Evolutionary conservation across 805 yeast genomes (phyloP), one percentile per base, ranked within the genome.

Genomic region (Torulaspora delbrueckii): DNA sequence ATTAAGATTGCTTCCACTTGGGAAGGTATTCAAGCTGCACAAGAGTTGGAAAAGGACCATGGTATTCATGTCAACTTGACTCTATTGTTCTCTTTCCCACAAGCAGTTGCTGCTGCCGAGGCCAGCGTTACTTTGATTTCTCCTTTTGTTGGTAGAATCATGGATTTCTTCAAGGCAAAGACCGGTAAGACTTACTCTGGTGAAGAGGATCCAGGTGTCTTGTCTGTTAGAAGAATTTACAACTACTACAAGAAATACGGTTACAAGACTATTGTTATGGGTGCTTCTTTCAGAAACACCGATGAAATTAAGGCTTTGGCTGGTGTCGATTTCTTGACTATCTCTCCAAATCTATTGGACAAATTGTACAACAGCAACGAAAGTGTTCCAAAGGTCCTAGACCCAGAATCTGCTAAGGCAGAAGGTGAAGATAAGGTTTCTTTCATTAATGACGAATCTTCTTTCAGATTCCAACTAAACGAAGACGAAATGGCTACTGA

Each of bases 11-110:
- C 99, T 52, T 85, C 98, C 50, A 93, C 99, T 55, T 93, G 90
- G 86, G 99, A 93, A 76, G 99, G 99, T 78, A 93, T 93, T 70
- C 96, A 87, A 73, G 99, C 99, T 59, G 99, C 99, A 47, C 81
- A 82, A 69, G 96, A 86, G 70, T 79, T 93, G 69, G 99, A 93
- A 78, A 71, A 82, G 56, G 81, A 93, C 72, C 77, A 93, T 76
- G 89, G 81, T 42, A 80, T 93, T 62, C 98, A 93, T 82, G 79
- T 85, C 75, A 93, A 93, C 81, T 79, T 93, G 77, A 93, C 99
- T 47, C 75, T 93, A 60, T 78, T 93, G 65, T 93, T 93, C 83
- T 86, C 96, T 32, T 87, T 88, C 66, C 86, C 81, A 46, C 99
- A 93, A 76, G 99, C 99, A 56, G 96, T 93, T 66, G 97, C 99